A percentile compares a stretch with the other conserved stretches of the same genome.
Conservation (phyloP, 306 rosid species). For the Malus fusca region DNA sequence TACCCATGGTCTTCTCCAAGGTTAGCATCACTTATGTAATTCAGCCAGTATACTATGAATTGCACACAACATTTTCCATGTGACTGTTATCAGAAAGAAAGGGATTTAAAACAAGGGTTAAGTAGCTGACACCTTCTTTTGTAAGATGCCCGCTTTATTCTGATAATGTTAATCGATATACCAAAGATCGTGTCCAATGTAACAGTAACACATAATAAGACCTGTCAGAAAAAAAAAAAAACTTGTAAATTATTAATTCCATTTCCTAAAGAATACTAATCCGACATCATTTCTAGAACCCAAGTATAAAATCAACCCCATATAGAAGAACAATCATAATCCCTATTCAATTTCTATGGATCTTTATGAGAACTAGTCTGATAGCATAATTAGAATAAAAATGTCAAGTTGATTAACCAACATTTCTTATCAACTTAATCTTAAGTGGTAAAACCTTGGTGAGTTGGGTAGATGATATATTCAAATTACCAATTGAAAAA, state of each 20-base stretch:
- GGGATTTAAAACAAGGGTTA: constrained; percentile 4
- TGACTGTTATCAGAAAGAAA: constrained; percentile 11
- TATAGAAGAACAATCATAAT: not conserved
- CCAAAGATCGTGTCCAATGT: constrained; percentile 58
- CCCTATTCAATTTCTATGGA: not conserved
- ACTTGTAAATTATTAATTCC: not conserved
- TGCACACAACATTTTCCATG: not conserved
- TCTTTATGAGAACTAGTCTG: not conserved
- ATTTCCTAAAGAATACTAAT: not conserved
- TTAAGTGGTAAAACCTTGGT: not conserved
- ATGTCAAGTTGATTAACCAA: not conserved
- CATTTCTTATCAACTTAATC: not conserved
- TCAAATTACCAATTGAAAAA: not conserved
- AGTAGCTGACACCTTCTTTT: constrained; percentile 48
- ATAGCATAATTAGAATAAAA: not conserved
- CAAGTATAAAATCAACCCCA: not conserved
- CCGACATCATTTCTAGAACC: not conserved
- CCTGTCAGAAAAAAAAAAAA: constrained; percentile 30
- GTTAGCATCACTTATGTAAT: not conserved
- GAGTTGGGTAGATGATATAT: not conserved
- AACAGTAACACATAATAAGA: constrained; percentile 28
- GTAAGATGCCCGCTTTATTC: constrained; percentile 38
- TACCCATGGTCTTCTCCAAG: not conserved
- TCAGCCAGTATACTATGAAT: not conserved
- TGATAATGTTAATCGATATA: constrained; percentile 55